Percentiles rank a stretch among this genome's conserved stretches.
Conservation (phyloP, 257 asterid species). For the Fraxinus anomala region DNA sequence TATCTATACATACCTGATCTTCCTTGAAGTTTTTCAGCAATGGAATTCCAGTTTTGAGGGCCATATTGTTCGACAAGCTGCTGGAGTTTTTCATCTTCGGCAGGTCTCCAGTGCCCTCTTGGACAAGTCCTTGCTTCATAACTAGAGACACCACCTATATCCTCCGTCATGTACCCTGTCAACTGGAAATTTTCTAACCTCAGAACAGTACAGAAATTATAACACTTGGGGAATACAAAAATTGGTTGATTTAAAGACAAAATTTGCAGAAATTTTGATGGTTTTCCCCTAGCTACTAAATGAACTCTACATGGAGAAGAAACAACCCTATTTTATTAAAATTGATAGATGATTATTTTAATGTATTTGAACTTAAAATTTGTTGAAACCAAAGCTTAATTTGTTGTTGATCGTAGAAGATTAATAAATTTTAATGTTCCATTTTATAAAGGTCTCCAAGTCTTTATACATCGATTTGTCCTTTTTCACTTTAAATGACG, state of each 20-base stretch:
- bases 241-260: slow-evolving; percentile 36
- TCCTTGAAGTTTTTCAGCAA: slow-evolving; percentile 94
- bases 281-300: neutral
- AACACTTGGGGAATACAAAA: slow-evolving; percentile 13
- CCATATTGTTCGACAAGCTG: slow-evolving; percentile 78
- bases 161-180: slow-evolving; percentile 38
- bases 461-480: neutral
- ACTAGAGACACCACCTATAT: slow-evolving; percentile 41
- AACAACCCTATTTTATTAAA: neutral
- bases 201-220: slow-evolving; percentile 8
- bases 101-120: slow-evolving; percentile 94
- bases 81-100: slow-evolving; percentile 87
- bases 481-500: neutral
- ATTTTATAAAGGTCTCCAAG: neutral
- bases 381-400: too few relatives aligned
- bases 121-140: slow-evolving; percentile 66
- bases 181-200: slow-evolving; percentile 4
- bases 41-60: slow-evolving; percentile 95
- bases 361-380: too few relatives aligned
- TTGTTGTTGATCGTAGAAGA: neutral
- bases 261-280: neutral
- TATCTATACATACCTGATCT: slow-evolving; percentile 63
- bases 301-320: neutral
- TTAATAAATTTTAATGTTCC: neutral
- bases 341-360: neutral